A percentile compares a stretch with the other conserved stretches of the same genome.
Evolutionary conservation across 2,329 filamentous ascomycete species (phyloP).

Genomic region (Aspergillus fumigatus): DNA sequence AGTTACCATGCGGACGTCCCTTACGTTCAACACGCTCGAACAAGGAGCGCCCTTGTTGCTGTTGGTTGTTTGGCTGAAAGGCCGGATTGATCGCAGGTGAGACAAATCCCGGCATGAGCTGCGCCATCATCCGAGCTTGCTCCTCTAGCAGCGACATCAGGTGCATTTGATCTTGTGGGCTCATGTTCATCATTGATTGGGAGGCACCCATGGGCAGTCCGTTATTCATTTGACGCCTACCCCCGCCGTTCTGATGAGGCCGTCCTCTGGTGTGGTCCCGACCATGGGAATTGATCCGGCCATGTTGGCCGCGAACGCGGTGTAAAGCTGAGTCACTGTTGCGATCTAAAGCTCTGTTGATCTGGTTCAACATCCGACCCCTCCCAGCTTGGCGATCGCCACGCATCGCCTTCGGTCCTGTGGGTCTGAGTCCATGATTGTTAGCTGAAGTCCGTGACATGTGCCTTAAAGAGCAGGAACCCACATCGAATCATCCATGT

Average conservation of each 20-base stretch:
- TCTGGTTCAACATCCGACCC: constrained; percentile 79
- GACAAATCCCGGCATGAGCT: constrained; percentile 58
- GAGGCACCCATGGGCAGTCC: constrained; percentile 39
- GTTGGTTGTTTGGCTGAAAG: constrained; percentile 45
- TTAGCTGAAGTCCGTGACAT: constrained; percentile 36
- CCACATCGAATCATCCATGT: constrained; percentile 38
- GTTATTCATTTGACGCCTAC: constrained; percentile 42
- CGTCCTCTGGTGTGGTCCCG: constrained; percentile 69
- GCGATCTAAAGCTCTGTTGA: constrained; percentile 78
- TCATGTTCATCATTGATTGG: constrained; percentile 50
- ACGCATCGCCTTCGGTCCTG: constrained; percentile 92
- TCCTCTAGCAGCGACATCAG: constrained; percentile 77
- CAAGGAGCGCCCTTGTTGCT: constrained; percentile 55
- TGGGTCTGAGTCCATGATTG: constrained; percentile 59
- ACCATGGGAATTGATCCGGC: constrained; percentile 74
- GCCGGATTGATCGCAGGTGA: constrained; percentile 50
- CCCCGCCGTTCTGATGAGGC: constrained; percentile 40
- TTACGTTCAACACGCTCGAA: constrained; percentile 64
- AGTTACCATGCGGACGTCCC: constrained; percentile 51
- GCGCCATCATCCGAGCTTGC: constrained; percentile 79
- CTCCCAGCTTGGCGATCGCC: constrained; percentile 63
- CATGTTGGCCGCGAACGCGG: constrained; percentile 67
- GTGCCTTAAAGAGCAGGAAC: constrained; percentile 12
- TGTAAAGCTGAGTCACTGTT: constrained; percentile 68
- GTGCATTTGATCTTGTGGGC: constrained; percentile 66